Percentiles rank a stretch among this genome's conserved stretches.
phyloP scores from a whole-genome alignment of 176 grass and related monocot genomes.

The Carex parvula region DNA sequence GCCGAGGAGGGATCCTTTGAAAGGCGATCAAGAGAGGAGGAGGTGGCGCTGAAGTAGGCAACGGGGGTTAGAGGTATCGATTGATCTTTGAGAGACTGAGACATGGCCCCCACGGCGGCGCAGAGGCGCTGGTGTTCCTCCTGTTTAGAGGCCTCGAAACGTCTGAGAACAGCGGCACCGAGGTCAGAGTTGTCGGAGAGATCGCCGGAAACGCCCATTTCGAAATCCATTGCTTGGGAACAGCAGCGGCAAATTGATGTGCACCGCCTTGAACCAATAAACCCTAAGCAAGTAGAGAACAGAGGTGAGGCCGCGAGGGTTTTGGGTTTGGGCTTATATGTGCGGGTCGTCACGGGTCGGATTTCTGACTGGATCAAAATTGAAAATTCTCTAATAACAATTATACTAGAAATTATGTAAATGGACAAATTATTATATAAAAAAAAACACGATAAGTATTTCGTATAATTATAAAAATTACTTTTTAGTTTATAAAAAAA shows the following conservation, averaged over 20 bases:
- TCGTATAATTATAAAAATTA: too few relatives aligned
- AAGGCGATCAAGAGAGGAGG: conserved; percentile 46
- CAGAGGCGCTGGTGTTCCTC: conserved; percentile 82
- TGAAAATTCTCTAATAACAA: too few relatives aligned
- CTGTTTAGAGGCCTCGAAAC: conserved; percentile 43
- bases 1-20: conserved; percentile 36
- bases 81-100: conserved; percentile 63
- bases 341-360: not conserved
- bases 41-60: conserved; percentile 64
- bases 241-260: conserved; percentile 36
- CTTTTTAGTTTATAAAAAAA: too few relatives aligned
- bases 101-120: conserved; percentile 60
- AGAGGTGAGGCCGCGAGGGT: not conserved
- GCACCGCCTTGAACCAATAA: conserved; percentile 22
- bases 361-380: not conserved
- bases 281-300: not conserved
- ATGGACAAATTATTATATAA: too few relatives aligned
- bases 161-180: conserved; percentile 42
- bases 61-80: conserved; percentile 38
- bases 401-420: too few relatives aligned
- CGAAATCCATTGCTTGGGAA: conserved; percentile 28
- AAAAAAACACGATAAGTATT: too few relatives aligned
- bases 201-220: conserved; percentile 35
- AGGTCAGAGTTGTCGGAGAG: conserved; percentile 40
- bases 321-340: conserved; percentile 16